These are phyloP conservation scores for Mortierella sp. DNA, from an alignment of 371 early-diverging fungal genomes.

Conservation along the genomic window DNA sequence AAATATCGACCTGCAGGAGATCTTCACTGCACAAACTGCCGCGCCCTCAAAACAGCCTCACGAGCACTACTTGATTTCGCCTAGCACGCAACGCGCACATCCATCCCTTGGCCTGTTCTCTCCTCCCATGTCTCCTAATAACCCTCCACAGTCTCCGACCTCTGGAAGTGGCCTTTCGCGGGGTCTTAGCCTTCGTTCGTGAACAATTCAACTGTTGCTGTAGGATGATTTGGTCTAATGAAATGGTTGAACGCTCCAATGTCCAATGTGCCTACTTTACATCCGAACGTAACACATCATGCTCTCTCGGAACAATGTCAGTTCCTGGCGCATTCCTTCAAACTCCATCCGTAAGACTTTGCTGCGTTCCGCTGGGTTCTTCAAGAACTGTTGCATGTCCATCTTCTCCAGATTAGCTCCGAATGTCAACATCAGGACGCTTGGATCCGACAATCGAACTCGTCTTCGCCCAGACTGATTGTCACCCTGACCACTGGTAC, in stretches of 20 bases:
- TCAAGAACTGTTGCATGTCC: constrained; percentile 22
- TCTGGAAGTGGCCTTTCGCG: constrained; percentile 15
- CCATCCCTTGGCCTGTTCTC: constrained; percentile 37
- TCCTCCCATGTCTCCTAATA: constrained; percentile 35
- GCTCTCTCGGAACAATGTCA: constrained; percentile 7
- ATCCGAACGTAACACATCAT: too few relatives aligned
- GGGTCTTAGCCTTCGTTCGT: constrained; percentile 36
- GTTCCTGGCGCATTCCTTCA: constrained; percentile 28
- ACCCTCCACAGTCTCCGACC: neutral
- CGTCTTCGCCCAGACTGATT: too few relatives aligned
- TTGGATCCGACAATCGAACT: neutral
- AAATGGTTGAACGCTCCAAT: too few relatives aligned
- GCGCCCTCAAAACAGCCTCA: constrained; percentile 6
- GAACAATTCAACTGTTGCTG: too few relatives aligned
- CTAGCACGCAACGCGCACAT: constrained; percentile 27
- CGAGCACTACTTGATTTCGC: constrained; percentile 13
- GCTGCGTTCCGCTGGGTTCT: constrained; percentile 12
- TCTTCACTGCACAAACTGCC: constrained; percentile 16
- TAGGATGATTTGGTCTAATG: too few relatives aligned
- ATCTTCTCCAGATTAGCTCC: constrained; percentile 26
- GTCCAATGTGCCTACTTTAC: too few relatives aligned
- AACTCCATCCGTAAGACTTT: constrained; percentile 25
- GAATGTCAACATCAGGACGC: constrained; percentile 2
- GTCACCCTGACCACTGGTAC: neutral
- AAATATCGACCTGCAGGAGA: constrained; percentile 23